Evolutionary conservation across 179 eudicot species (phyloP).

Genomic region (Silene vulgaris): DNA sequence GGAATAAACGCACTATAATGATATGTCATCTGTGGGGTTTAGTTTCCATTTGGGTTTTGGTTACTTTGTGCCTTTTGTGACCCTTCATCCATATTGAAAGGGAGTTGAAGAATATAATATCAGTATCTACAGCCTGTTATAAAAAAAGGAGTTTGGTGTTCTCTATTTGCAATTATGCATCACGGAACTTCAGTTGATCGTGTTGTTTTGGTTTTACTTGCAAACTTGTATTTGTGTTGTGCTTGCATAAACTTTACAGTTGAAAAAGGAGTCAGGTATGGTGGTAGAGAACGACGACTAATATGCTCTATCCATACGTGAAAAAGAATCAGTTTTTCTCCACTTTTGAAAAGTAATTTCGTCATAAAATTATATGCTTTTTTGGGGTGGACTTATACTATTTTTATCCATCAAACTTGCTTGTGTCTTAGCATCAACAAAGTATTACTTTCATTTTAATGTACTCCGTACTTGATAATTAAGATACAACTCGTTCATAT

Average conservation of each 20-base stretch:
- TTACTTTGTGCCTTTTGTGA: background rate
- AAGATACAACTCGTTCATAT: no score
- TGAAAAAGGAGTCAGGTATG: constrained; percentile 10
- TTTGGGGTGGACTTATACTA: background rate
- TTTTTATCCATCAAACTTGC: background rate
- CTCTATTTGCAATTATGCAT: background rate
- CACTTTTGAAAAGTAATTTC: background rate
- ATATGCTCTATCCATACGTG: constrained; percentile 10
- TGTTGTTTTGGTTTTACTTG: background rate
- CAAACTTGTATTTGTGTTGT: background rate
- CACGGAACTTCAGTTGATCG: background rate
- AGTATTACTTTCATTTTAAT: background rate
- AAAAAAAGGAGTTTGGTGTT: background rate
- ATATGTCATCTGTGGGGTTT: constrained; percentile 17
- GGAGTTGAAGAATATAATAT: constrained; percentile 7
- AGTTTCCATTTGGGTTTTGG: background rate
- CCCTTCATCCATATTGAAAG: background rate
- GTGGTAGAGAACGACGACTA: constrained; percentile 1
- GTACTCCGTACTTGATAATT: no score
- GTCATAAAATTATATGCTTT: background rate
- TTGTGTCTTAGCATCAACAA: background rate
- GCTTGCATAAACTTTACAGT: constrained; percentile 5
- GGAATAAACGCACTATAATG: background rate
- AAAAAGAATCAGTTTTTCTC: background rate
- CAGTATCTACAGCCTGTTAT: constrained; percentile 2